Base-by-base conservation (phyloP, 2,329 filamentous ascomycete genomes). In the Arthrocladium fulminans region DNA sequence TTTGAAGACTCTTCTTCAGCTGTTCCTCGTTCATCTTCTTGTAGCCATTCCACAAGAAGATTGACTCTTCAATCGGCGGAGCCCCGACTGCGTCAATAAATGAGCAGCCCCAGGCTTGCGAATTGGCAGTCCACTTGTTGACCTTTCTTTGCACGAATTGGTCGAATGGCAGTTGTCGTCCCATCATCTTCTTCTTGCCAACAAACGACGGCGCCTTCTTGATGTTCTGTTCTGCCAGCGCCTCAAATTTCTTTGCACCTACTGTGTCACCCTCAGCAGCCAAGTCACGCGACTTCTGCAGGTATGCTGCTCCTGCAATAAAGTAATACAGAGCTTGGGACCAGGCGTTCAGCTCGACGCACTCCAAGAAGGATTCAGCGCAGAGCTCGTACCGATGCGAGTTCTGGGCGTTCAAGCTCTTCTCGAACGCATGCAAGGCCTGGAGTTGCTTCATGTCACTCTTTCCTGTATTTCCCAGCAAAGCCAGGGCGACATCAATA, bases 111-210 rank as follows among this genome's bases (percentile, higher is more conserved):
- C 81, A 77, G 39, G 76, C 72, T 60, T 82, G 83, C 3, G 85
- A 81, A 19, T 88, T 76, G 24, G 81, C 79, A 60, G 94, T 84
- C 89, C 89, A 96, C 65, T 94, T 95, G 47, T 80, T 75, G 12
- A 97, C 68, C 69, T 95, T 97, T 50, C 88, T 81, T 45, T 78
- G 73, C 10, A 92, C 81, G 59, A 94, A 96, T 3, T 84, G 72
- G 63, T 98, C 92, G 54, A 98, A 88, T 0, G 92, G 92, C 9
- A 97, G 73, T 59, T 94, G 87, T 19, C 84, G 80, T 0, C 87
- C 84, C 84, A 97, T 86, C 65, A 98, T 87, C 34, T 80, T 81
- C 69, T 94, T 95, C 68, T 86, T 88, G 32, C 89, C 89, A 0
- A 85, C 83, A 43, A 86, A 74, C 0, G 78, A 74, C 0, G 86